These are phyloP conservation scores for Tremella yokohamensis DNA, from an alignment of 768 basidiomycete genomes.

Conservation along the genomic window DNA sequence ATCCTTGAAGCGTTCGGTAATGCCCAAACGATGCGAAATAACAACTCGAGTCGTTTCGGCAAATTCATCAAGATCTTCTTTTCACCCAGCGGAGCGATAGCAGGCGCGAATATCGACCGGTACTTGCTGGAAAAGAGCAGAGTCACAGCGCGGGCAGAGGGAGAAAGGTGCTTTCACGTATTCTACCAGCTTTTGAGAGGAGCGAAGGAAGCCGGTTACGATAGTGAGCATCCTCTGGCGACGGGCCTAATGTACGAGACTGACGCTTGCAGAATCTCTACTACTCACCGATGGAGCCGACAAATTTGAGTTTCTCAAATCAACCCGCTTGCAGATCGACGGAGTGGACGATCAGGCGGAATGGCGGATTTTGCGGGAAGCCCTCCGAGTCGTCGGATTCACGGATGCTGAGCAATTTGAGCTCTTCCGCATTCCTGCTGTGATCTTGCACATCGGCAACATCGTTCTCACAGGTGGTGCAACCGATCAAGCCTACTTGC, in stretches of 20 bases:
- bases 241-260: constrained; percentile 12
- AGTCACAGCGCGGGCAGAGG: constrained; percentile 79
- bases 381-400: constrained; percentile 87
- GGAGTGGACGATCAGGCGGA: constrained; percentile 89
- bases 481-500: constrained; percentile 67
- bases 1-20: constrained; percentile 98
- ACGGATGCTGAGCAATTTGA: constrained; percentile 77
- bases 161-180: constrained; percentile 91
- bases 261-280: constrained; percentile 60
- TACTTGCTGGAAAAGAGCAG: constrained; percentile 96
- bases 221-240: constrained; percentile 56
- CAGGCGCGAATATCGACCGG: constrained; percentile 98
- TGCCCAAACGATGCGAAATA: constrained; percentile 95
- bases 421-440: constrained; percentile 88
- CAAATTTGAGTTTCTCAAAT: constrained; percentile 86
- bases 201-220: constrained; percentile 59
- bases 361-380: constrained; percentile 75
- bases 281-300: constrained; percentile 70
- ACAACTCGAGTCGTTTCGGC: constrained; percentile 92
- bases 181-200: constrained; percentile 91
- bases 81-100: constrained; percentile 85
- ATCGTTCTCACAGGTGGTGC: constrained; percentile 74
- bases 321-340: constrained; percentile 84
- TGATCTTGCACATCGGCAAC: constrained; percentile 93
- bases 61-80: constrained; percentile 98